phyloP scores from a whole-genome alignment of 192 early-diverging fungal species.

The Linnemannia exigua region DNA sequence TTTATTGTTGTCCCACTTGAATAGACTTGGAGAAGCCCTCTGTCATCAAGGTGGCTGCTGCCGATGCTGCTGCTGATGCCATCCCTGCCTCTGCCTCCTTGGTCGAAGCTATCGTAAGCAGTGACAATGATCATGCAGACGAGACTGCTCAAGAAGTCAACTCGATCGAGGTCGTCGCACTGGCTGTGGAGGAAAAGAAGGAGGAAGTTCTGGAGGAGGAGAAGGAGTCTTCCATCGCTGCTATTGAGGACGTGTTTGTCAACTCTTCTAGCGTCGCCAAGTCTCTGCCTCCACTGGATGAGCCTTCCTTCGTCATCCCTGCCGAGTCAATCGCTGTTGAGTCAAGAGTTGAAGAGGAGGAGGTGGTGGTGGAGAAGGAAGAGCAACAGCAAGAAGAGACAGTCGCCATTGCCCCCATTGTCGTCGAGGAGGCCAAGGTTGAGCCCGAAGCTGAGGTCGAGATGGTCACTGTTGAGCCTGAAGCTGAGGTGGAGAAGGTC shows the following conservation, averaged over 20 bases:
- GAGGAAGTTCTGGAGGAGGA: neutral
- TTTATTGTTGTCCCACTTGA: neutral
- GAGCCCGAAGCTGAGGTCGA: neutral
- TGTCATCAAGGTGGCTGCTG: neutral
- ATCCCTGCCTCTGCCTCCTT: neutral
- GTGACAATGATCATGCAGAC: neutral
- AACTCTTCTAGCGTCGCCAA: constrained; percentile 12
- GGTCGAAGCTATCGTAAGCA: neutral
- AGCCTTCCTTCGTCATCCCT: neutral
- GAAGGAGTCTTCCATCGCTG: neutral
- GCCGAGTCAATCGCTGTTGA: neutral
- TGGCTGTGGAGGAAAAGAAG: neutral
- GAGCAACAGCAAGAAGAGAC: neutral
- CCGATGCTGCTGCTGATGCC: neutral
- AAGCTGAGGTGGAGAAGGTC: neutral
- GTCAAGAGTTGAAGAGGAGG: neutral
- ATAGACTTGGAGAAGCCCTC: neutral
- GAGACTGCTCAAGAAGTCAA: too few relatives aligned
- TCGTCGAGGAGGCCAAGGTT: neutral
- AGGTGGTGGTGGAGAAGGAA: too few relatives aligned
- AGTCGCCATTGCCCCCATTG: neutral
- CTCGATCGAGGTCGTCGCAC: neutral
- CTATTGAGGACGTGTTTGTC: neutral
- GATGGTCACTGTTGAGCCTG: too few relatives aligned
- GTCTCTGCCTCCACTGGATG: neutral